phyloP scores from a whole-genome alignment of 345 rosid genomes.

The Camelina laxa region DNA sequence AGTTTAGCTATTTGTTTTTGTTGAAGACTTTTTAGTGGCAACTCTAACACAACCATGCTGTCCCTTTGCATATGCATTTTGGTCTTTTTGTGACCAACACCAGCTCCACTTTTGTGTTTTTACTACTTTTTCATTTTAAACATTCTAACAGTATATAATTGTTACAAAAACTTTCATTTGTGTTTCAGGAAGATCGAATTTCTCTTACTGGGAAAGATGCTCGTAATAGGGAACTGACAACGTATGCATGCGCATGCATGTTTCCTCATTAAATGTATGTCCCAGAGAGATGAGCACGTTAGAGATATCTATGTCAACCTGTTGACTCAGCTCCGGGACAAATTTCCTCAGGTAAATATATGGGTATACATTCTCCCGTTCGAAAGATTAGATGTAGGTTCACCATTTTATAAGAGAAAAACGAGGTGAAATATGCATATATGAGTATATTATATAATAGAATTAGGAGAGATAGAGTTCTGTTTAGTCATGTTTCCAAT shows the following conservation, averaged over 20 bases:
- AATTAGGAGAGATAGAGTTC: constrained; percentile 15
- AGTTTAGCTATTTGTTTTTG: constrained; percentile 7
- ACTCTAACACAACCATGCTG: constrained; percentile 23
- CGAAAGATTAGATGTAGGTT: constrained; percentile 20
- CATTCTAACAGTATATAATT: constrained; percentile 28
- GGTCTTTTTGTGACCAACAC: constrained; percentile 24
- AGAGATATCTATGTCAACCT: constrained; percentile 85
- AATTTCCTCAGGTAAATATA: constrained; percentile 87
- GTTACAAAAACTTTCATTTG: constrained; percentile 39
- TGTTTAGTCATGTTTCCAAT: constrained; percentile 8
- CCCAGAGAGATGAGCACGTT: constrained; percentile 93
- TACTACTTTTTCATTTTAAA: constrained; percentile 9
- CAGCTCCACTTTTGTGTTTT: constrained; percentile 22
- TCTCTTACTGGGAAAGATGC: constrained; percentile 83
- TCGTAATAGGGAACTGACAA: constrained; percentile 78
- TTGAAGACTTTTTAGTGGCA: constrained; percentile 18
- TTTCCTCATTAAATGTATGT: constrained; percentile 92
- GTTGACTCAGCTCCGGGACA: constrained; percentile 92
- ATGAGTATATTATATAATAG: constrained; percentile 10
- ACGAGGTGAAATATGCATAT: constrained; percentile 10
- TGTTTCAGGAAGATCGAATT: constrained; percentile 85
- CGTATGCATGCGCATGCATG: constrained; percentile 83
- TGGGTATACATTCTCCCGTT: constrained; percentile 15
- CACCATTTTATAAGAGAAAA: constrained; percentile 32
- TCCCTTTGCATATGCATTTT: constrained; percentile 25